Evolutionary conservation across 75 land plant species (phyloP).

Genomic region (Isoetes taiwanensis): DNA sequence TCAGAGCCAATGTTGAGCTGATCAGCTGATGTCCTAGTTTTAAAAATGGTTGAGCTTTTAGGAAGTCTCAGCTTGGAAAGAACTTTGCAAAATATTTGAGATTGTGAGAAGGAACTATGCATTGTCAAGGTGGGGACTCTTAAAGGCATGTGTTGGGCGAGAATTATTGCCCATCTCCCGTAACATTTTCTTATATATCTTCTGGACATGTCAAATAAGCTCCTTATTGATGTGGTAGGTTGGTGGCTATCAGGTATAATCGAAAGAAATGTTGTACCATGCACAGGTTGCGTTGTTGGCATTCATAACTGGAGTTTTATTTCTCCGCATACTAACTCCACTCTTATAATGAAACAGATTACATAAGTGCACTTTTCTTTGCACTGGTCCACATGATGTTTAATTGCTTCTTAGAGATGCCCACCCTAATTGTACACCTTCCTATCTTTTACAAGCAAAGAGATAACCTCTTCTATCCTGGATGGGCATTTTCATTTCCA

Average conservation of each 20-base stretch:
- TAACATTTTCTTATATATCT: not conserved
- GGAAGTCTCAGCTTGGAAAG: not conserved
- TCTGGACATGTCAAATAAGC: not conserved
- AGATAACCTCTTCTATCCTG: slow-evolving; percentile 63
- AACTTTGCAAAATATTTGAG: not conserved
- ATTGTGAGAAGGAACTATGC: not conserved
- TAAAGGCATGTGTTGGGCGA: not conserved
- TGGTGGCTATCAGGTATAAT: not conserved
- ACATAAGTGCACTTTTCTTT: slow-evolving; percentile 50
- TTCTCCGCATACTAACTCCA: slow-evolving; percentile 43
- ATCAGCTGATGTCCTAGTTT: not conserved
- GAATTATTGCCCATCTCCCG: not conserved
- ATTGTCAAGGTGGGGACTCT: not conserved
- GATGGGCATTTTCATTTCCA: slow-evolving; percentile 59
- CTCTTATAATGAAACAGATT: slow-evolving; percentile 34
- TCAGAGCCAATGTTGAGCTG: not conserved
- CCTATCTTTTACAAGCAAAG: slow-evolving; percentile 84
- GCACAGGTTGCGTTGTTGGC: slow-evolving; percentile 57
- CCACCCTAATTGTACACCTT: slow-evolving; percentile 48
- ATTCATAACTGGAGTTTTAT: slow-evolving; percentile 45
- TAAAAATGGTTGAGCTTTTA: not conserved
- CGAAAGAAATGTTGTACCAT: not conserved
- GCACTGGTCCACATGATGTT: slow-evolving; percentile 66
- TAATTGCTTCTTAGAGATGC: slow-evolving; percentile 69
- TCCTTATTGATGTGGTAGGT: not conserved